Evolutionary conservation across 106 monocot species (phyloP).

Genomic region (Allium sativum): DNA sequence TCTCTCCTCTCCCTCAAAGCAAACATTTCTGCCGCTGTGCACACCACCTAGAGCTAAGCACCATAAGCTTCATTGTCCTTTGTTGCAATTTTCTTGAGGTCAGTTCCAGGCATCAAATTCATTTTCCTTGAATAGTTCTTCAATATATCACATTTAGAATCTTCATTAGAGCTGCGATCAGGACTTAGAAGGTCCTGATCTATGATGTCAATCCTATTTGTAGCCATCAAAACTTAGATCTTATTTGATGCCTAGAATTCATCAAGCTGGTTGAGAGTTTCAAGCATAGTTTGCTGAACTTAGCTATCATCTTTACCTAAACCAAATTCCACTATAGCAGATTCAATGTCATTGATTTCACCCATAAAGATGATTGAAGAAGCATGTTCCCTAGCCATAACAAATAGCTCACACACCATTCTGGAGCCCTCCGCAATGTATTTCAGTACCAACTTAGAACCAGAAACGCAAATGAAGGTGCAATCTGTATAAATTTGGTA

Average conservation of each 20-base stretch:
- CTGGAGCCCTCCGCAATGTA: conserved; percentile 98
- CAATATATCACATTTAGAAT: conserved; percentile 82
- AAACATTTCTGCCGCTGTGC: conserved; percentile 98
- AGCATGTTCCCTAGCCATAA: conserved; percentile 96
- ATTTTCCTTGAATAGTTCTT: conserved; percentile 97
- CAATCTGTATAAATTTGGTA: conserved; percentile 98
- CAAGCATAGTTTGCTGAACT: conserved; percentile 84
- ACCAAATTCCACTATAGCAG: conserved; percentile 72
- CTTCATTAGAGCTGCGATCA: conserved; percentile 78
- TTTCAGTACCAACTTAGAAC: conserved; percentile 95
- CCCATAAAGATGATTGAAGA: conserved; percentile 87
- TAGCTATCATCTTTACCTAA: conserved; percentile 70
- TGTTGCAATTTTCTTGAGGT: conserved; percentile 88
- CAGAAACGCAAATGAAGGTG: conserved; percentile 95
- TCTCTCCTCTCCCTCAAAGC: conserved; percentile 93
- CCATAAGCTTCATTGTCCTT: conserved; percentile 97
- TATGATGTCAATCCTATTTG: conserved; percentile 75
- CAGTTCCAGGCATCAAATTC: conserved; percentile 98
- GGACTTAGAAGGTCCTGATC: conserved; percentile 81
- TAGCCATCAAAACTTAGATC: conserved; percentile 83
- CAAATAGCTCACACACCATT: conserved; percentile 97
- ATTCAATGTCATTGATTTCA: conserved; percentile 78
- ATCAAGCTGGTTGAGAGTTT: conserved; percentile 80
- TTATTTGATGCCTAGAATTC: conserved; percentile 84
- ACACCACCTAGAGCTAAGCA: conserved; percentile 66